phyloP scores from a whole-genome alignment of 2,329 filamentous ascomycete species.

The Colletotrichum shisoi region DNA sequence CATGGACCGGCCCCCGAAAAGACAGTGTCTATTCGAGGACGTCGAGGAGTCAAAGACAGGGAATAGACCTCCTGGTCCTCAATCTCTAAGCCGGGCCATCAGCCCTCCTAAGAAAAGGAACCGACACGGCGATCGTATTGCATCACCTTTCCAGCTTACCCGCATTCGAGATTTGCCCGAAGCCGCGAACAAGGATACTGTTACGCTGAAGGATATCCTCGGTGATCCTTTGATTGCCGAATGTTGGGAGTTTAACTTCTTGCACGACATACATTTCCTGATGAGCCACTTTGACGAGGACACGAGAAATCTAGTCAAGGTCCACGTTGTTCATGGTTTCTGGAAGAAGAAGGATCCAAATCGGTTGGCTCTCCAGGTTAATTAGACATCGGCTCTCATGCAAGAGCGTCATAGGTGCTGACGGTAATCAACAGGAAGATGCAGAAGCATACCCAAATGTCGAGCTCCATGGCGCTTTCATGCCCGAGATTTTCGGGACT shows the following conservation, averaged over 20 bases:
- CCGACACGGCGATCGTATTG: slow-evolving; percentile 45
- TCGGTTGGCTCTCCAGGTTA: slow-evolving; percentile 65
- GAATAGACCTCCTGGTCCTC: slow-evolving; percentile 17
- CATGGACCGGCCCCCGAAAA: slow-evolving; percentile 49
- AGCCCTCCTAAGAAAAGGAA: slow-evolving; percentile 56
- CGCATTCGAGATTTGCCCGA: slow-evolving; percentile 69
- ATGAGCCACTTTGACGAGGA: slow-evolving; percentile 63
- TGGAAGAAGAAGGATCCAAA: slow-evolving; percentile 73
- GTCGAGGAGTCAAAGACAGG: not conserved
- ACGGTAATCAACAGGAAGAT: slow-evolving; percentile 58
- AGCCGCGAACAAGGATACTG: slow-evolving; percentile 68
- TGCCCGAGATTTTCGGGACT: slow-evolving; percentile 86
- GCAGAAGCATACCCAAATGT: slow-evolving; percentile 72
- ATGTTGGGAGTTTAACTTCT: slow-evolving; percentile 75
- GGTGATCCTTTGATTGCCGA: slow-evolving; percentile 77
- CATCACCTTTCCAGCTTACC: slow-evolving; percentile 77
- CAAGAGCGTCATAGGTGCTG: slow-evolving; percentile 7
- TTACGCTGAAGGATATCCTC: slow-evolving; percentile 72
- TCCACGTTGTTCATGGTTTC: slow-evolving; percentile 68
- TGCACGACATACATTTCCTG: slow-evolving; percentile 68
- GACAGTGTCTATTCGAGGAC: slow-evolving; percentile 41
- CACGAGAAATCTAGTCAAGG: slow-evolving; percentile 56
- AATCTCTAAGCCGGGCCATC: slow-evolving; percentile 52
- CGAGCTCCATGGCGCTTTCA: slow-evolving; percentile 74
- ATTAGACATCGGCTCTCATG: slow-evolving; percentile 29